Evolutionary conservation across 306 rosid species (phyloP), one percentile per base, ranked within the genome.

Genomic region (Pterocarpus santalinus): DNA sequence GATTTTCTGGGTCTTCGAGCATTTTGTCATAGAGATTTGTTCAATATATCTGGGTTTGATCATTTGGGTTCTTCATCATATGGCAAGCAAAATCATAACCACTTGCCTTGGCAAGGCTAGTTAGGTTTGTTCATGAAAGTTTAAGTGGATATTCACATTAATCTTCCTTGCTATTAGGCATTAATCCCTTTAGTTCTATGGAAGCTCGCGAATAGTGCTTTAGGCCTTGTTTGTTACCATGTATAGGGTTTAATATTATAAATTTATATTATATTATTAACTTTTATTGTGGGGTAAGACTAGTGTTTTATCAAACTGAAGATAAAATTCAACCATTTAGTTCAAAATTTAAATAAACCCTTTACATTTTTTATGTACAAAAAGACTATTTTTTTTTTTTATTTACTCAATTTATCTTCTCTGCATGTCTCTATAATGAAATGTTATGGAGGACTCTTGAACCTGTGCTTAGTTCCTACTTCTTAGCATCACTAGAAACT

Each of bases 391-490:
- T 36, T 36, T 36, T 36, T 91, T 92, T 88, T 96, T 96, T 55
- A 96, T 85, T 78, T 88, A 96, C 83, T 96, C 99, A 73, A 96
- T 98, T 86, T 86, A 92, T 83, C 98, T 88, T 84, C 97, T 89
- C 86, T 93, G 99, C 98, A 91, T 96, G 72, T 96, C 99, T 90
- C 98, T 87, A 82, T 83, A 92, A 84, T 89, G 97, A 81, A 84
- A 90, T 67, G 85, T 46, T 17, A 87, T 41, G 62, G 98, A 86
- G 10, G 93, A 82, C 41, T 95, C 97, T 82, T 85, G 94, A 87
- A 77, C 28, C 77, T 85, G 97, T 4, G 90, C 9, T 79, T 89
- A 95, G 82, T 85, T 91, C 73, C 80, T 86, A 30, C 28, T 22
- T 22, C 28, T 1, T 22, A 22, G 90, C 86, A 84, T 90, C 90